These are phyloP conservation scores for Yamadazyma sp. DNA, from an alignment of 805 yeast species.

Conservation along the genomic window DNA sequence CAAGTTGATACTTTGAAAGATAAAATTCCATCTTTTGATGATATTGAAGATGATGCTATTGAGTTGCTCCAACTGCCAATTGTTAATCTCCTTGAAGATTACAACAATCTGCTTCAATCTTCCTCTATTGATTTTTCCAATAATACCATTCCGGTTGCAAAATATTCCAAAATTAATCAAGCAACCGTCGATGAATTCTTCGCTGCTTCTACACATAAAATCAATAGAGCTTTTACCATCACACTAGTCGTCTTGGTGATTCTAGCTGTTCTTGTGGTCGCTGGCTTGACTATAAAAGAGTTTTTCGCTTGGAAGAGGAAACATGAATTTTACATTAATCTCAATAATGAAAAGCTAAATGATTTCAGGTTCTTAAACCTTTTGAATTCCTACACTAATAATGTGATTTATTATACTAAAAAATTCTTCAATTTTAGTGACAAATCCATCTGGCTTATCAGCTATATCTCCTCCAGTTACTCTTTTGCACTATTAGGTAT, in stretches of 20 bases:
- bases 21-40: conserved; percentile 61
- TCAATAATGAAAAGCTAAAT: conserved; percentile 8
- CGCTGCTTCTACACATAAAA: conserved; percentile 19
- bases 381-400: conserved; percentile 14
- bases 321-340: conserved; percentile 22
- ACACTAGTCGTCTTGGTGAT: conserved; percentile 29
- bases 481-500: conserved; percentile 50
- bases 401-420: conserved; percentile 11
- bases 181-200: conserved; percentile 38
- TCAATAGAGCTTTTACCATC: conserved; percentile 35
- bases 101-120: conserved; percentile 2
- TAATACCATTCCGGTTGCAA: neutral
- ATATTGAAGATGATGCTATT: conserved; percentile 59
- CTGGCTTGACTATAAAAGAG: conserved; percentile 46
- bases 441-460: conserved; percentile 39
- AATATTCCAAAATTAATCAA: neutral
- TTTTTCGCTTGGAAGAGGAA: conserved; percentile 47
- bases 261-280: conserved; percentile 37
- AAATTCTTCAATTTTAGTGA: conserved; percentile 10
- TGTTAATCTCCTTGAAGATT: neutral
- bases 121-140: neutral
- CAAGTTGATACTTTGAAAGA: conserved; percentile 49
- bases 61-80: conserved; percentile 19
- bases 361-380: conserved; percentile 12
- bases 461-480: conserved; percentile 51